These are phyloP conservation scores for Silene noctiflora DNA, from an alignment of 179 eudicot genomes.

Conservation along the genomic window DNA sequence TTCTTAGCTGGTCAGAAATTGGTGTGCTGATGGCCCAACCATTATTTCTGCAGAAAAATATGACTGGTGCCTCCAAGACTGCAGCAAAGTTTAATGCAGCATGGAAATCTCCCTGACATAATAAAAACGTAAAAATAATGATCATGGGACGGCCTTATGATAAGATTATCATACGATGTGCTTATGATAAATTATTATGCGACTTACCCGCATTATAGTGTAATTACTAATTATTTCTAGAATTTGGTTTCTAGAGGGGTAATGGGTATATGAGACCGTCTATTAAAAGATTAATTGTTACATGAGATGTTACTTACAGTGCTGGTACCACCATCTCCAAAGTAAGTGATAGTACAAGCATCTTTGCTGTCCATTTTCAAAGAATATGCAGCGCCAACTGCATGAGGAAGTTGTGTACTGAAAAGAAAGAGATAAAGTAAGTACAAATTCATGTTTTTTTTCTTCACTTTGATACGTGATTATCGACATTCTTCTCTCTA, in stretches of 20 bases:
- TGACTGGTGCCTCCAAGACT: constrained; percentile 74
- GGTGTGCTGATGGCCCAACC: constrained; percentile 99
- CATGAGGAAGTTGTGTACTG: constrained; percentile 85
- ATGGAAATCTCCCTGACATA: constrained; percentile 84
- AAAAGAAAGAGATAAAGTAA: constrained; percentile 2
- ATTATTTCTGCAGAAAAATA: constrained; percentile 82
- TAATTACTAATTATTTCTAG: too few species aligned
- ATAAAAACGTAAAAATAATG: not conserved
- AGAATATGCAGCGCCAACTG: constrained; percentile 88
- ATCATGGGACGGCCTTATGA: not conserved
- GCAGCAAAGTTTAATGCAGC: constrained; percentile 88
- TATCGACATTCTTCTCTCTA: not conserved
- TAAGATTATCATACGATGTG: not conserved
- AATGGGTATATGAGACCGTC: too few species aligned
- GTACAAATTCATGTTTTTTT: not conserved
- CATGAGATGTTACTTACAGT: constrained; percentile 40
- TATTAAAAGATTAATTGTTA: too few species aligned
- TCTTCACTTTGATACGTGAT: not conserved
- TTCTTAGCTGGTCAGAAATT: constrained; percentile 55
- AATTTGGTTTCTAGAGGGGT: too few species aligned
- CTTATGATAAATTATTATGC: not conserved
- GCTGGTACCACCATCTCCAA: constrained; percentile 86
- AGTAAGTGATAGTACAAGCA: constrained; percentile 69
- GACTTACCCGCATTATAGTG: not conserved
- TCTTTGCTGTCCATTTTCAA: constrained; percentile 74